Base-by-base conservation (phyloP, 2,329 filamentous ascomycete species). In the Botryotinia calthae region DNA sequence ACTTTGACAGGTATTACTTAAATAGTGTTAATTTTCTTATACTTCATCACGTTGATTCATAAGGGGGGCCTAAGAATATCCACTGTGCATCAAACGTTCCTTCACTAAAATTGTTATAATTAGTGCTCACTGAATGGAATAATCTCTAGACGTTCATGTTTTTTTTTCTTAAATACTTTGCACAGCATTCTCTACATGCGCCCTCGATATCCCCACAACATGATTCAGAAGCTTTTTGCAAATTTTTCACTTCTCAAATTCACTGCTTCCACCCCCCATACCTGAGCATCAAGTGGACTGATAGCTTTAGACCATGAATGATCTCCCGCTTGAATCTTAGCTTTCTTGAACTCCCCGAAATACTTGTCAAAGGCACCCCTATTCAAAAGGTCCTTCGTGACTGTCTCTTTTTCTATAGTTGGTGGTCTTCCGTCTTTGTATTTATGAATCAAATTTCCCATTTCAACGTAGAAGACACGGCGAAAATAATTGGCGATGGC, bases 31-130 rank as follows among this genome's bases (percentile, higher is more conserved):
- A 42, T n/a, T 10, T 37, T 40, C 14, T 37, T 1, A 7, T 3
- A 14, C 8, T n/a, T 9, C 12, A 62, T 62, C 12, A 7, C 1
- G 10, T 42, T 9, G 37, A 62, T 61, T 28, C 16, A 2, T 1
- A 8, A 6, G 37, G 14, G 42, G 25, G 18, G 25, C 14, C 59
- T 18, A 10, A 6, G 4, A 28, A 4, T 6, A 9, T 0, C 4
- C 4, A 62, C 0, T 6, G 10, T 40, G 2, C 14, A 40, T 28
- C 1, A 2, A 18, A 12, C 2, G 2, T 20, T 20, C 0, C 6
- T 40, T 42, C 6, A 40, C 12, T 42, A 28, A n/a, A 18, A 18
- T 42, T n/a, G 12, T 42, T 62, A 6, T 25, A 42, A 10, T 3
- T 0, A n/a, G 7, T 25, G 37, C 25, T 42, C 14, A 10, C 34